Conservation (phyloP, 140 eudicot species). For the Bidens hawaiensis region DNA sequence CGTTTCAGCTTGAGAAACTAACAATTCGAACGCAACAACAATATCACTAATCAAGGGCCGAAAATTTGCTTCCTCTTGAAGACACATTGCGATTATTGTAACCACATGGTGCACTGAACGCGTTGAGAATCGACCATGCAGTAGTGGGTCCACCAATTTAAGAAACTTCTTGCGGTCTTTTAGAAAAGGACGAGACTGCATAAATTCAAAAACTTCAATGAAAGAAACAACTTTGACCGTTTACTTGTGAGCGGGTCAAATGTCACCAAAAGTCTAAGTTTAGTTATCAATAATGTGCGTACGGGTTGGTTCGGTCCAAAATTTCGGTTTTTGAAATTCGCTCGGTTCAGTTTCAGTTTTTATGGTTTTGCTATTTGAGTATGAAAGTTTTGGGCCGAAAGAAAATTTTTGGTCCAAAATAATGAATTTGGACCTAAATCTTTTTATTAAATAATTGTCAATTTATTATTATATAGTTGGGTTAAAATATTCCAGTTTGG, state of each 20-base stretch:
- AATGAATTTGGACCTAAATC: too few relatives aligned
- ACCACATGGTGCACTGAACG: constrained; percentile 58
- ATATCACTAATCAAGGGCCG: constrained; percentile 74
- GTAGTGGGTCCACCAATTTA: constrained; percentile 64
- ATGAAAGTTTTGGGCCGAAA: too few relatives aligned
- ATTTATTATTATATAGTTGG: too few relatives aligned
- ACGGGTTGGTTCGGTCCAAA: too few relatives aligned
- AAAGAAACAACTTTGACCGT: background rate
- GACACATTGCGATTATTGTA: constrained; percentile 73
- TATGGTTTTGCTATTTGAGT: too few relatives aligned
- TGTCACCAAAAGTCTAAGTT: background rate
- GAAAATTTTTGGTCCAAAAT: too few relatives aligned
- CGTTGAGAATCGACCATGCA: constrained; percentile 46
- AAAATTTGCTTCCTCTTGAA: constrained; percentile 69
- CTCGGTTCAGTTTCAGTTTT: too few relatives aligned
- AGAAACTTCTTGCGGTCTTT: constrained; percentile 57
- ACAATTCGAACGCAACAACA: constrained; percentile 72
- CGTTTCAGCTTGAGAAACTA: constrained; percentile 50
- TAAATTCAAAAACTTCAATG: background rate
- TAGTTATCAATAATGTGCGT: too few relatives aligned
- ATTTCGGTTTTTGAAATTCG: too few relatives aligned
- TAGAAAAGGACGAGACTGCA: constrained; percentile 63
- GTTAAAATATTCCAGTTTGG: too few relatives aligned
- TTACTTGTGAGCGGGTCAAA: background rate
- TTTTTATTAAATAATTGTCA: too few relatives aligned